Base-by-base conservation (phyloP, 768 basidiomycete species). In the Mycena capillaripes region DNA sequence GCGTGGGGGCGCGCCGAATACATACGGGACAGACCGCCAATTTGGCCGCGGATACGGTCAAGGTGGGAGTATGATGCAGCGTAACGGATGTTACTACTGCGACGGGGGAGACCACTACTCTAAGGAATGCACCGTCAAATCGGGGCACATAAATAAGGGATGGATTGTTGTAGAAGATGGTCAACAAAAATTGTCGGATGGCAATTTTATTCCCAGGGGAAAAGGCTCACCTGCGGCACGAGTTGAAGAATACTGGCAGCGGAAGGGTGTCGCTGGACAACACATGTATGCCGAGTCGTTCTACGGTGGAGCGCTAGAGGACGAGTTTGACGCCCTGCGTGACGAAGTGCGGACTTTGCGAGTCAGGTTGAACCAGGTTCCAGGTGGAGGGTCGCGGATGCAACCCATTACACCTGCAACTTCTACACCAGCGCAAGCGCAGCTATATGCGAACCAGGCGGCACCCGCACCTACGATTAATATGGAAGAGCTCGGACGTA, bases 161-260 rank as follows among this genome's bases (percentile, higher is more conserved):
- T 69, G 68, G 68, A 27, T 70, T 17, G 53, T 29, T 4, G 50
- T 70, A 1, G 69, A 70, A 17, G 69, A 70, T 58, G 69, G 69
- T 2, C 55, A 70, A 29, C 69, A 70, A 21, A 53, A n/a, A 16
- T 30, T 70, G 3, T 32, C 60, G 9, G 69, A 70, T 63, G 69
- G 69, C 0, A 48, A 36, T 21, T 55, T 21, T 19, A 70, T 70
- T 46, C 65, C 65, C 5, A 34, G 65, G 57, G 65, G 65, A 21
- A 16, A n/a, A 30, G 67, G 66, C 19, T 59, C 66, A 23, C 23
- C 57, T 21, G 66, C 66, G 32, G 2, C 44, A 19, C 25, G 66
- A 9, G 67, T 68, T 12, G 67, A 69, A 29, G 67, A 69, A 29
- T 68, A 68, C 44, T 68, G 66, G 66, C 66, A 68, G 58, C 42